Base-by-base conservation (phyloP, 768 basidiomycete genomes). In the Pleurotus djamor region DNA sequence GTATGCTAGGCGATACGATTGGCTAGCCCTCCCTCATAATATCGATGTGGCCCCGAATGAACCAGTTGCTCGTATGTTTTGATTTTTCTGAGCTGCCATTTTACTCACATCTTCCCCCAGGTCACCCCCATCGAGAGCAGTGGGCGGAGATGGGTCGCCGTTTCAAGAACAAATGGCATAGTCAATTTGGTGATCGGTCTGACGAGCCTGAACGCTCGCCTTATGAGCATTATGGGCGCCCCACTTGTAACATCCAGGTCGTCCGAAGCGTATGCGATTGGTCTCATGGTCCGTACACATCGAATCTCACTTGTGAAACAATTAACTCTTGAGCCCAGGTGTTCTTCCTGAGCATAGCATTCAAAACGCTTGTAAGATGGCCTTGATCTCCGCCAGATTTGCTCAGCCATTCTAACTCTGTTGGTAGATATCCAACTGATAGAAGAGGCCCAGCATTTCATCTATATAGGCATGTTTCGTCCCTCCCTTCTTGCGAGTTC, bases 241-340 rank as follows among this genome's bases (percentile, higher is more conserved):
- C 82, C 1, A 79, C 78, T 6, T 89, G 88, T 67, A 77, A 77
- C 36, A 88, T 94, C 14, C 94, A 98, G 76, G 93, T 83, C 13
- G 81, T 93, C 45, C 83, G 96, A 57, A 92, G 90, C 61, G 91
- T 95, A 17, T 86, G 81, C 1, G 96, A 98, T 72, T 99, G 96
- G 96, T 91, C 88, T 66, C 92, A 94, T 65, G 96, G 96, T 56
- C 45, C 12, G 5, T 13, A 44, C 7, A 0, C 9, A 32, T 2
- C 49, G 12, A 33, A 47, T 47, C 13, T 47, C 1, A 4, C 14
- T 17, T 47, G 13, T 7, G 7, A 1, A 41, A 1, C 38, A 2
- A 47, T n/a, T 16, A 21, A 4, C 12, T 44, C 34, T 6, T n/a
- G 2, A 28, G 1, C 21, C 9, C 8, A 56, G 54, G 54, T 2